Percentiles rank a stretch among this genome's conserved stretches.
Evolutionary conservation across 2,329 filamentous ascomycete genomes (phyloP).

Genomic region (Xylaria sp.): DNA sequence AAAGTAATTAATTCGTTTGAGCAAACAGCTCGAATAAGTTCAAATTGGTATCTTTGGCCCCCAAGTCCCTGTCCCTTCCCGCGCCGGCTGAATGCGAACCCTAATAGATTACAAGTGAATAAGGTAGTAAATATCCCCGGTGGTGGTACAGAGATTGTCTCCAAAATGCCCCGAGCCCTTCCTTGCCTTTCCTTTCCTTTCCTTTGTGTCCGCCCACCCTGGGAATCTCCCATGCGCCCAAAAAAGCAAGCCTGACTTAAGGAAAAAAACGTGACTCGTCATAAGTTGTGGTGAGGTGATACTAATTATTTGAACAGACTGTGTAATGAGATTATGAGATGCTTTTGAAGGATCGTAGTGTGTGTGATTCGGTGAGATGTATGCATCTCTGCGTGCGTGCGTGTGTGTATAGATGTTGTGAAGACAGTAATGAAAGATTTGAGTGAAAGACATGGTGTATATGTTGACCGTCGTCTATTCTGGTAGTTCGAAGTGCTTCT

Average conservation of each 20-base stretch:
- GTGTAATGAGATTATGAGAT: background rate
- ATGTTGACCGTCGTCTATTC: constrained; percentile 35
- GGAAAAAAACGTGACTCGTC: constrained; percentile 26
- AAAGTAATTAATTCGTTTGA: background rate
- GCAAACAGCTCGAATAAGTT: background rate
- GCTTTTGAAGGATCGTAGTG: constrained; percentile 17
- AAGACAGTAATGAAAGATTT: constrained; percentile 9
- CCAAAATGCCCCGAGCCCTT: constrained; percentile 21
- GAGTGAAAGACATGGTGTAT: background rate
- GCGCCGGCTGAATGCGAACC: constrained; percentile 30
- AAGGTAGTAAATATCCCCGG: constrained; percentile 8
- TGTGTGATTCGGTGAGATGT: background rate
- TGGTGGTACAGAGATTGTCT: constrained; percentile 24
- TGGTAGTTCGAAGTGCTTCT: constrained; percentile 47
- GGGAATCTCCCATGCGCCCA: constrained; percentile 12
- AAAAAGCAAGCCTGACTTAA: background rate
- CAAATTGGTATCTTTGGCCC: constrained; percentile 36
- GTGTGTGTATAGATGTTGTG: too few species aligned
- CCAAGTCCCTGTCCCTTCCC: constrained; percentile 12
- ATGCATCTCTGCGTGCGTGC: background rate
- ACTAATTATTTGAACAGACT: background rate
- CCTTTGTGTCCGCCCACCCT: background rate
- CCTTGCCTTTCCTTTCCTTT: background rate
- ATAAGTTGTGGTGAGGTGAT: constrained; percentile 11
- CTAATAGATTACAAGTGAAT: constrained; percentile 32